A percentile compares a stretch with the other conserved stretches of the same genome.
Conservation (phyloP, 2,329 filamentous ascomycete species). For the Fusarium clavum region DNA sequence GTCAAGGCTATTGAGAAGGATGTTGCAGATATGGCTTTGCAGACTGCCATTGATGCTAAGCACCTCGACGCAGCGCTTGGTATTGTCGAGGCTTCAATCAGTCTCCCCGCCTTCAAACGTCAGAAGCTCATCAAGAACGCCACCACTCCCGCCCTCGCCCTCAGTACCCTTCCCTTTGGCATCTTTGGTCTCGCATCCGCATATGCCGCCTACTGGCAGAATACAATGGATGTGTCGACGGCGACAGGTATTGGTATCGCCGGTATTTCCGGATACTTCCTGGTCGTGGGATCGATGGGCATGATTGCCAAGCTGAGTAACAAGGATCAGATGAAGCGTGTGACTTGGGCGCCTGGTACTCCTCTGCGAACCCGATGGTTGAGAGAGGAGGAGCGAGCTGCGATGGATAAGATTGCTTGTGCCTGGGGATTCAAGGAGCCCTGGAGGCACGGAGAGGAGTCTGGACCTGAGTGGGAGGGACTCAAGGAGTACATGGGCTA, state of each 20-base stretch:
- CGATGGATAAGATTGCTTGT: constrained; percentile 85
- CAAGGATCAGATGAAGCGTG: constrained; percentile 95
- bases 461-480: constrained; percentile 88
- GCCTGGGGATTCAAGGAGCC: constrained; percentile 92
- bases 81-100: constrained; percentile 77
- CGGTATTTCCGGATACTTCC: constrained; percentile 85
- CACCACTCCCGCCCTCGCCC: constrained; percentile 68
- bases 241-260: constrained; percentile 84
- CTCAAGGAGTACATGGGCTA: constrained; percentile 85
- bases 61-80: constrained; percentile 82
- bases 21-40: constrained; percentile 78
- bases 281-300: constrained; percentile 83
- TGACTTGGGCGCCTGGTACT: constrained; percentile 88
- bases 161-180: constrained; percentile 71
- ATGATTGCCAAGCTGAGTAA: constrained; percentile 85
- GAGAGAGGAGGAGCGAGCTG: constrained; percentile 88
- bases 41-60: constrained; percentile 81
- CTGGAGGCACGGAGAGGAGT: constrained; percentile 86
- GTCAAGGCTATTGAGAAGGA: constrained; percentile 78
- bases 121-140: constrained; percentile 75
- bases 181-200: constrained; percentile 75
- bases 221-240: constrained; percentile 79
- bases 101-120: constrained; percentile 72
- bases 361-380: constrained; percentile 86
- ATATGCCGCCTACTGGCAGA: constrained; percentile 59